Conservation (phyloP, 352 stramenopile species). For the Aphanomyces cochlioides region DNA sequence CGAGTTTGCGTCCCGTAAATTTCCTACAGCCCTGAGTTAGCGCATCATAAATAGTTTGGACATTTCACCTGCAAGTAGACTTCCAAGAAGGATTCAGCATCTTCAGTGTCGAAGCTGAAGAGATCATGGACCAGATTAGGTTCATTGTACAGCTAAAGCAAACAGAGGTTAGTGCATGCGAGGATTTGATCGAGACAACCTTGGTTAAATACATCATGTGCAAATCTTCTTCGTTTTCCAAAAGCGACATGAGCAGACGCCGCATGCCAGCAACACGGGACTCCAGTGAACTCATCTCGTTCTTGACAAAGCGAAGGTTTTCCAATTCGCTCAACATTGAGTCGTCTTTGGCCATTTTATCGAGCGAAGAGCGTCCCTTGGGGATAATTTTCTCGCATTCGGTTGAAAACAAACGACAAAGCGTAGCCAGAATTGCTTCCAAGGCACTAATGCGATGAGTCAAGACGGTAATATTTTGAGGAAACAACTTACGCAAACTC, state of each 20-base stretch:
- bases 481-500: slow-evolving; percentile 37
- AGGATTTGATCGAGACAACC: neutral
- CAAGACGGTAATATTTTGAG: neutral
- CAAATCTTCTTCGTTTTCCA: slow-evolving; percentile 32
- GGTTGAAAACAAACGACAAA: slow-evolving; percentile 30
- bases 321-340: slow-evolving; percentile 40
- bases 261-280: slow-evolving; percentile 40
- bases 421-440: slow-evolving; percentile 26
- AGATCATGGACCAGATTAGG: slow-evolving; percentile 36
- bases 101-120: slow-evolving; percentile 39
- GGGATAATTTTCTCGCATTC: slow-evolving; percentile 35
- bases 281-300: slow-evolving; percentile 39
- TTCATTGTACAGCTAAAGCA: slow-evolving; percentile 27
- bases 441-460: slow-evolving; percentile 10
- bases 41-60: too few relatives aligned
- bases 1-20: slow-evolving; percentile 41
- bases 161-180: too few relatives aligned
- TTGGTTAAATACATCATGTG: slow-evolving; percentile 42
- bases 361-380: slow-evolving; percentile 32
- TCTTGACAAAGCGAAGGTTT: slow-evolving; percentile 42
- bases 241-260: slow-evolving; percentile 38
- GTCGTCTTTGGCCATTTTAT: slow-evolving; percentile 34
- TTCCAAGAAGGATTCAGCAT: slow-evolving; percentile 41
- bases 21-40: slow-evolving; percentile 25
- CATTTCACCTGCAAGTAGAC: slow-evolving; percentile 36